phyloP scores from a whole-genome alignment of 2,329 filamentous ascomycete species.

The Sarocladium kiliense region DNA sequence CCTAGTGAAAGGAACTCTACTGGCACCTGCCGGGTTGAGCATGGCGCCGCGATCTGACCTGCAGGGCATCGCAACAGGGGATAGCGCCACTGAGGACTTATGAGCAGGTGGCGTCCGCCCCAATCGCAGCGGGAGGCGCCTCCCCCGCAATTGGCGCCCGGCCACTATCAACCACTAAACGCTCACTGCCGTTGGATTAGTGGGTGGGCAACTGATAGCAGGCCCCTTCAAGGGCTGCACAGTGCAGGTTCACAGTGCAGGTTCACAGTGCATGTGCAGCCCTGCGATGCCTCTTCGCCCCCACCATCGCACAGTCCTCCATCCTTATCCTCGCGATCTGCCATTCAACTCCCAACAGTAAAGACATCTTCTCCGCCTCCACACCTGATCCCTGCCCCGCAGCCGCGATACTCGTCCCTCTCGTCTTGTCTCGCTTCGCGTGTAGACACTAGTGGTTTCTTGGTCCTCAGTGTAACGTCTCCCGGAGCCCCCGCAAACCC shows the following conservation, averaged over 20 bases:
- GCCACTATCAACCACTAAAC: not conserved
- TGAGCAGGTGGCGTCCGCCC: not conserved
- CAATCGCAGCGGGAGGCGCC: not conserved
- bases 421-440: constrained; percentile 4
- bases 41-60: not conserved
- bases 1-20: not conserved
- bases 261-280: not conserved
- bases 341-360: no score
- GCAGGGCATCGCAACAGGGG: not conserved
- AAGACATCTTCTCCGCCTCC: not conserved
- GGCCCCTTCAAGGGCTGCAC: not conserved
- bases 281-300: not conserved
- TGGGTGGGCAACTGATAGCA: not conserved
- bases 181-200: not conserved
- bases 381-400: not conserved
- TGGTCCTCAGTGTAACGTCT: constrained; percentile 7
- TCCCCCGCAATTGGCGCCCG: not conserved
- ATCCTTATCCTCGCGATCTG: no score
- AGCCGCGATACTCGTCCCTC: not conserved
- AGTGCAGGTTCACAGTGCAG: not conserved
- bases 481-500: not conserved
- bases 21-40: constrained; percentile 3
- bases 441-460: not conserved
- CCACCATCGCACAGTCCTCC: no score
- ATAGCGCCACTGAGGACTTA: not conserved